Conservation (phyloP, 441 rosid species). For the Kokia cookei region DNA sequence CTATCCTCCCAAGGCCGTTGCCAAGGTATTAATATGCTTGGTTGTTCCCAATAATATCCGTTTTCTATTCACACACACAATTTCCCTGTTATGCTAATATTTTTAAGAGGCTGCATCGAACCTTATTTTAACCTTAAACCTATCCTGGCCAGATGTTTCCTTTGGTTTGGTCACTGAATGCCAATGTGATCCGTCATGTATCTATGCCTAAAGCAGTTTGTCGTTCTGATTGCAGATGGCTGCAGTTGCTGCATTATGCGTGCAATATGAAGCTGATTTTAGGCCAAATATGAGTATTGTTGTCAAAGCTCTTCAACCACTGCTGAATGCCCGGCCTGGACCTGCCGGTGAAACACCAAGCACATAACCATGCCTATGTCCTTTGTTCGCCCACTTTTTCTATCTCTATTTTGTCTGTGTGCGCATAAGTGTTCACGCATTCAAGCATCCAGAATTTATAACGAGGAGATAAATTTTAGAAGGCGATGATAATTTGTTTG, state of each 20-base stretch:
- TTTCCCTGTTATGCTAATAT: not conserved
- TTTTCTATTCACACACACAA: not conserved
- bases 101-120: not conserved
- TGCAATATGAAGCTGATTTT: conserved; percentile 95
- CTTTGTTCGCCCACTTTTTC: not conserved
- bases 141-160: not conserved
- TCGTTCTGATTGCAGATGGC: conserved; percentile 60
- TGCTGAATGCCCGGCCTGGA: conserved; percentile 68
- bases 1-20: conserved; percentile 72
- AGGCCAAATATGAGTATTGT: conserved; percentile 97
- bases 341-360: conserved; percentile 56
- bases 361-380: conserved; percentile 17
- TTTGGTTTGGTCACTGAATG: not conserved
- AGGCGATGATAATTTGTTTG: conserved; percentile 19
- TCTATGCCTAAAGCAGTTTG: not conserved
- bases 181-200: not conserved
- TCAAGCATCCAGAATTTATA: conserved; percentile 5
- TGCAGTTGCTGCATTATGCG: conserved; percentile 93
- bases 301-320: conserved; percentile 95
- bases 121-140: not conserved
- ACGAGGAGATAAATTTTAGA: not conserved
- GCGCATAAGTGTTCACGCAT: not conserved
- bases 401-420: not conserved
- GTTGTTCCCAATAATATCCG: not conserved
- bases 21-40: conserved; percentile 39